Evolutionary conservation across 129 eudicot species (phyloP), one percentile per base, ranked within the genome.

Genomic region (Flaveria sonorensis): DNA sequence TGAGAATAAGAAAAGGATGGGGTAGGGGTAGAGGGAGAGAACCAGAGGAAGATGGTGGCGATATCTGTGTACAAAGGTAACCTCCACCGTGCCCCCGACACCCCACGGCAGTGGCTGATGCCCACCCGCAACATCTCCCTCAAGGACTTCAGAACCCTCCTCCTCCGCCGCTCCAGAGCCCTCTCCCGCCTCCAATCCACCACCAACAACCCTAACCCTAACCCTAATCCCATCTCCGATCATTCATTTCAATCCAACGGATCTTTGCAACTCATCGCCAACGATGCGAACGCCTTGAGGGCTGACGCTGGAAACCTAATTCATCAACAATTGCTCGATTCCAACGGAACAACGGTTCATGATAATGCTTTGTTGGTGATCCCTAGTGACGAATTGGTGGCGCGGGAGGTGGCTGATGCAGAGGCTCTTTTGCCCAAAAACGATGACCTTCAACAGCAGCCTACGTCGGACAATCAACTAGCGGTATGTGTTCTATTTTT

Each of bases 51-150:
- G 69, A 93, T 93, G 98, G 98, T 93, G 68, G 98, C 98, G 42
- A 85, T 88, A 46, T 88, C 95, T 4, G 62, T 93, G 32, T 93
- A 93, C 87, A 85, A 81, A 82, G 98, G 98, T 12, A 90, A 90
- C 76, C 89, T 93, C 55, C 98, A 93, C 88, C 85, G 86, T 21
- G 87, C 83, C 6, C 84, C 92, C 20, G 89, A 90, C 63, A 83
- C 83, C 1, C 91, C 92, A 1, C 95, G 87, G 9, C 84, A 85
- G 83, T 93, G 97, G 98, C 74, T 86, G 1, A 68, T 76, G 83
- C 96, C 98, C 16, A 51, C 81, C 24, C 93, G 86, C 1, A 83
- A 28, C 59, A 87, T 93, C 75, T 82, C 96, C 16, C 79, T 68
- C 50, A 91, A 89, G 36, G 90, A 89, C 71, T 93, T 93, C 88